Evolutionary conservation across 169 alveolate genomes (phyloP).

Genomic region (Besnoitia besnoiti): DNA sequence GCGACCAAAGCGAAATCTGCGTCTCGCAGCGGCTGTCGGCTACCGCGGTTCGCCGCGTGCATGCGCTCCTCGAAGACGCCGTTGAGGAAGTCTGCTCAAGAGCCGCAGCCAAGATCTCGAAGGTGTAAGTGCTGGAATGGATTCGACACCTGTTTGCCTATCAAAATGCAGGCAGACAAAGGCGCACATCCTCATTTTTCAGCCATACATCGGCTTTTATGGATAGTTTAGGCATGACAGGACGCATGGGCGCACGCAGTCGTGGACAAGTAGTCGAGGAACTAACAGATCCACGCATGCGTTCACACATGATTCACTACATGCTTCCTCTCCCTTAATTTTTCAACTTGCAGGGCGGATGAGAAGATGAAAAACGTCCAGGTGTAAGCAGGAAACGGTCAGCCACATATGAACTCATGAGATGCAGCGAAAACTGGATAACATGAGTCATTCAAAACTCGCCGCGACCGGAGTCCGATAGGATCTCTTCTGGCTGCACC

Average conservation of each 20-base stretch:
- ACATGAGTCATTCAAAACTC: no score
- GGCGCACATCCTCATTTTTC: background rate
- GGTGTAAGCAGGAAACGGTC: background rate
- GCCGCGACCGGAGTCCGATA: no score
- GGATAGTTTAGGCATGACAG: no score
- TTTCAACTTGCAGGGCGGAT: background rate
- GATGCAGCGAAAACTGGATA: no score
- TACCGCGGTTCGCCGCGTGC: background rate
- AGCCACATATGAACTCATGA: no score
- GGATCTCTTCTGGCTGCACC: no score
- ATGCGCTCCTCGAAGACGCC: background rate
- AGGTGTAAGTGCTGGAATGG: background rate
- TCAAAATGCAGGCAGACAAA: background rate
- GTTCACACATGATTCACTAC: no score
- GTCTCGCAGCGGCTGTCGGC: conserved; percentile 9
- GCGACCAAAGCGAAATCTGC: background rate
- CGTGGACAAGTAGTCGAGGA: background rate
- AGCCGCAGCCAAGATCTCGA: background rate
- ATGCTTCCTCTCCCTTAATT: background rate
- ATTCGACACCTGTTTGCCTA: no score
- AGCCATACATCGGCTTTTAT: background rate
- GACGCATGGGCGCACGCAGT: background rate
- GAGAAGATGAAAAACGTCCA: background rate
- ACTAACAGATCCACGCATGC: background rate
- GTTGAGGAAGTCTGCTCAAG: background rate